Evolutionary conservation across 208 protist genomes (phyloP), one percentile per base, ranked within the genome.

Genomic region (Porcisia hertigi): DNA sequence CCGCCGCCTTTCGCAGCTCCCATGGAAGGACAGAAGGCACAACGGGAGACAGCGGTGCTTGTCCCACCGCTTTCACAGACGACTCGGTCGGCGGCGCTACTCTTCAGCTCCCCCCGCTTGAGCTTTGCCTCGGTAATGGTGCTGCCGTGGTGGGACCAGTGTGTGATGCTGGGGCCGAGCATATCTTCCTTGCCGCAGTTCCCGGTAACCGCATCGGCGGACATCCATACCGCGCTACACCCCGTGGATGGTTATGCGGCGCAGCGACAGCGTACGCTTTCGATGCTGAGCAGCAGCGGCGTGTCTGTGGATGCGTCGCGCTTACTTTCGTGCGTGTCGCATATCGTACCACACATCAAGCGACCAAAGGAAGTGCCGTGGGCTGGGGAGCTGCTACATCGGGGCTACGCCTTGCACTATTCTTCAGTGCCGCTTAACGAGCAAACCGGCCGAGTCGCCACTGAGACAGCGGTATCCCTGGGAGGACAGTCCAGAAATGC

Each of bases 101-200:
- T 91, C 63, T 76, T 87, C 34, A 76, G 76, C 70, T 90, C 92
- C 18, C 89, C 89, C 0, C 83, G 82, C 23, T 85, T 89, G 71
- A 91, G 84, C 74, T 96, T 95, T 75, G 86, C 88, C 25, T 80
- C 89, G 0, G 71, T 86, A 41, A 86, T 91, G 80, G 83, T 90
- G 71, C 49, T 93, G 65, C 93, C 93, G 62, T 97, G 91, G 91
- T 83, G 84, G 73, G 88, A 95, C 69, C 75, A 73, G 14, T 90
- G 85, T 47, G 81, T 94, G n/a, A 73, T 97, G 72, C 63, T 97
- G 45, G 93, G 93, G 23, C 93, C 93, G 34, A 86, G 80, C 55
- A 76, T 91, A 7, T 78, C 85, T 16, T 71, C 77, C 2, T 52
- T 90, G 1, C 47, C 49, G 18, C 53, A 43, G 1, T 69, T 84